phyloP scores from a whole-genome alignment of 345 rosid genomes.

The Euphorbia lathyris region DNA sequence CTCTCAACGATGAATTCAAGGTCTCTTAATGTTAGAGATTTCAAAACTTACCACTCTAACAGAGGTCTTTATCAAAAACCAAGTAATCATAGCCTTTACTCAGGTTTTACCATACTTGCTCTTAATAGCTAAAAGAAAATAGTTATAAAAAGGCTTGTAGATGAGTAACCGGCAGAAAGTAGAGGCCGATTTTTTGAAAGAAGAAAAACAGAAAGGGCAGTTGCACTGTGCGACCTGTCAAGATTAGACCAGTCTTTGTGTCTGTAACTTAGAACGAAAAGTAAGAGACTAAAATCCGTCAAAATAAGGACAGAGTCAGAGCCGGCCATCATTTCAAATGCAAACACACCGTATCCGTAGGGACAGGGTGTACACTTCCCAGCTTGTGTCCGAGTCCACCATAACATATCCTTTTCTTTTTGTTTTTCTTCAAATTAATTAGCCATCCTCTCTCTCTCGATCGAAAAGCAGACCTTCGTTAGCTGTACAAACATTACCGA shows the following conservation, averaged over 20 bases:
- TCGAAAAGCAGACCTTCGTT: constrained; percentile 12
- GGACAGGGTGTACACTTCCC: constrained; percentile 9
- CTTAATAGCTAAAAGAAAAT: too few species aligned
- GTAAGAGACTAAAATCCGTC: constrained; percentile 9
- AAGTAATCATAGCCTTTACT: too few species aligned
- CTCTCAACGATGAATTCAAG: too few species aligned
- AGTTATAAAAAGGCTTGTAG: too few species aligned
- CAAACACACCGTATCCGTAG: neutral
- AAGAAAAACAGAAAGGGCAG: too few species aligned
- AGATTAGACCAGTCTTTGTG: neutral
- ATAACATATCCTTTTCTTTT: neutral
- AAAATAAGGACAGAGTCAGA: neutral
- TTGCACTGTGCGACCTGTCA: too few species aligned
- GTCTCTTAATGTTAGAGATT: too few species aligned
- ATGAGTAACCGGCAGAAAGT: too few species aligned
- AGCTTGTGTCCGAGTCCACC: constrained; percentile 14
- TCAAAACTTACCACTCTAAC: too few species aligned
- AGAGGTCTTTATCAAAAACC: too few species aligned
- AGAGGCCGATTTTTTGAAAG: constrained; percentile 5
- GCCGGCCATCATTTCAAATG: neutral
- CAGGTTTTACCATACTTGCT: too few species aligned
- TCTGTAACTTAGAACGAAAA: neutral
- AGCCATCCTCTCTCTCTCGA: neutral
- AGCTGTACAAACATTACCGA: constrained; percentile 30
- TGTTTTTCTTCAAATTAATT: neutral